Base-by-base conservation (phyloP, 495 filamentous ascomycete species). In the Aspergillus nidulans region DNA sequence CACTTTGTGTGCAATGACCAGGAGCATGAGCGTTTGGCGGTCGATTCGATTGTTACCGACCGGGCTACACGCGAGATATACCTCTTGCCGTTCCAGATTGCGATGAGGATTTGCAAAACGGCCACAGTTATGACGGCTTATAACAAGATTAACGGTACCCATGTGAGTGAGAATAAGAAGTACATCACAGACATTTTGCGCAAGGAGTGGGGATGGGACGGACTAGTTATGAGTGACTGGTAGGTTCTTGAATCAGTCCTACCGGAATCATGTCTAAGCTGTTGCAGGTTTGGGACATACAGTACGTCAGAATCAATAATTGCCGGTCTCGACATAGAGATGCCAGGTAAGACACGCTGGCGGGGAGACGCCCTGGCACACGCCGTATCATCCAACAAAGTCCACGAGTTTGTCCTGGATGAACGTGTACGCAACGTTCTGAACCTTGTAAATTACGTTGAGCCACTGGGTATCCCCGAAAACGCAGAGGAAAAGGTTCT, bases 1-100 rank as follows among this genome's bases (percentile, higher is more conserved):
- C 89, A 92, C 63, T 92, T 89, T 62, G 83, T 88, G n/a, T 85
- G 82, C 57, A 92, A 91, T 65, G 89, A 91, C 61, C 85, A 87
- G 62, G 88, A 92, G 61, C 82, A 87, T 53, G 81, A 83, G 67
- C 74, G 89, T 0, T 81, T 86, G 73, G 82, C 81, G 0, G 84
- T 90, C 1, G 74, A 85, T 64, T 81, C 78, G 40, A 81, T 86
- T 44, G 70, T 91, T 16, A 85, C 85, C 1, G 77, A 86, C 47
- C 78, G 89, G 19, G 84, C 88, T 15, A 63, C 92, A 63, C 80
- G 88, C 19, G 89, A 94, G 70, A 85, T 92, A 19, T 92, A 92
- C 59, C 73, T 86, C 9, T 64, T 87, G 65, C 85, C 88, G 0
- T 91, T 90, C 65, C 85, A 89, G 65, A 70, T 88, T 57, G 86